Conservation (phyloP, 345 rosid species). For the Dipteronia dyeriana region DNA sequence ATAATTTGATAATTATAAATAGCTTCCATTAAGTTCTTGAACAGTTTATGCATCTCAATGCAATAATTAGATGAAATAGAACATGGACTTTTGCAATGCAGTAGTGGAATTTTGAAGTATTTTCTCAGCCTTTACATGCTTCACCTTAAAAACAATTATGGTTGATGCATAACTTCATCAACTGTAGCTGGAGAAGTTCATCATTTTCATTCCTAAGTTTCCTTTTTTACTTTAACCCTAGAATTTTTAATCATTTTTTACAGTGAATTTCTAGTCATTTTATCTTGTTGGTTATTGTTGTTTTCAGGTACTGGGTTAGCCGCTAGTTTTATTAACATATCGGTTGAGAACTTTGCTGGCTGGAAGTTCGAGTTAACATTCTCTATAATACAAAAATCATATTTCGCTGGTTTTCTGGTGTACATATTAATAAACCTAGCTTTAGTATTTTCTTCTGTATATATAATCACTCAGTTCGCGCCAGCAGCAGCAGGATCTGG, state of each 20-base stretch:
- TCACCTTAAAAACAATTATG: background rate
- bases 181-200: background rate
- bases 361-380: constrained; percentile 87
- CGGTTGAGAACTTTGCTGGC: constrained; percentile 97
- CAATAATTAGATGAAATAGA: background rate
- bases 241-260: too few relatives aligned
- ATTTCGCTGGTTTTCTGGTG: constrained; percentile 76
- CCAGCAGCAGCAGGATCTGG: constrained; percentile 99
- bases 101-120: background rate
- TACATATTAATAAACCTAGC: constrained; percentile 77
- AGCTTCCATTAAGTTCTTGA: background rate
- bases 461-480: constrained; percentile 80
- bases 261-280: background rate
- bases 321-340: constrained; percentile 86
- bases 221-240: too few relatives aligned
- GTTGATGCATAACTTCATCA: background rate
- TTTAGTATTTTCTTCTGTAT: constrained; percentile 88
- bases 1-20: background rate
- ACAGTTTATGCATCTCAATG: background rate
- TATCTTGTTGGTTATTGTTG: constrained; percentile 5
- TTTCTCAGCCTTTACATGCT: background rate
- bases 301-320: constrained; percentile 89
- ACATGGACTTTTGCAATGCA: background rate
- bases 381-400: constrained; percentile 80
- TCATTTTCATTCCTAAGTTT: background rate